Percentiles rank a stretch among this genome's conserved stretches.
phyloP scores from a whole-genome alignment of 2,329 filamentous ascomycete species.

The Nigrograna mackinnonii region DNA sequence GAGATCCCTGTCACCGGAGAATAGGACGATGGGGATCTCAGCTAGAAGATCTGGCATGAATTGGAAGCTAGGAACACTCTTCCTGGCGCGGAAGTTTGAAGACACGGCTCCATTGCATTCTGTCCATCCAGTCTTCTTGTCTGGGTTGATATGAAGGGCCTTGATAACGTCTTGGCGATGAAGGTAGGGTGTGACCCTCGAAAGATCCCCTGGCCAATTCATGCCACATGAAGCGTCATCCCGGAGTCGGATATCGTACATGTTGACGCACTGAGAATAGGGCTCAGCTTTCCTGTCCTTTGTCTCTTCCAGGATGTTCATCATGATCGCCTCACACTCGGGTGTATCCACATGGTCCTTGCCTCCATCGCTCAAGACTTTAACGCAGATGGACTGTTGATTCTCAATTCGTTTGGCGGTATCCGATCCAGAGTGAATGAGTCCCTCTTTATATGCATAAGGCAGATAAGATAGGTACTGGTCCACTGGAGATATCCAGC shows the following conservation, averaged over 20 bases:
- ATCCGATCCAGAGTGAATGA: slow-evolving; percentile 71
- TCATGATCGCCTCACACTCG: slow-evolving; percentile 77
- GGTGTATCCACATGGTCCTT: slow-evolving; percentile 67
- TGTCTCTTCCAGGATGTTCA: slow-evolving; percentile 71
- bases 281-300: slow-evolving; percentile 57
- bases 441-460: slow-evolving; percentile 75
- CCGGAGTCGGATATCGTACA: slow-evolving; percentile 91
- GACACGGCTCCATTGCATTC: slow-evolving; percentile 87
- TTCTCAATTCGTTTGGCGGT: slow-evolving; percentile 67
- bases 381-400: slow-evolving; percentile 69
- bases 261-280: slow-evolving; percentile 75
- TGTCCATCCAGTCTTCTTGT: slow-evolving; percentile 85
- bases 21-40: slow-evolving; percentile 79
- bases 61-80: slow-evolving; percentile 73
- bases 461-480: slow-evolving; percentile 89
- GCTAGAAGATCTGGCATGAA: slow-evolving; percentile 79
- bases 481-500: slow-evolving; percentile 89
- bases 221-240: slow-evolving; percentile 88
- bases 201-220: slow-evolving; percentile 95
- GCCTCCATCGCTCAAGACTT: slow-evolving; percentile 61
- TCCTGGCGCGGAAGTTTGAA: slow-evolving; percentile 67
- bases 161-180: slow-evolving; percentile 75
- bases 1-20: slow-evolving; percentile 90
- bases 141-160: slow-evolving; percentile 80
- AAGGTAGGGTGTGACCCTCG: slow-evolving; percentile 78